Base-by-base conservation (phyloP, 1,284 basidiomycete species). In the Ustilago tritici region DNA sequence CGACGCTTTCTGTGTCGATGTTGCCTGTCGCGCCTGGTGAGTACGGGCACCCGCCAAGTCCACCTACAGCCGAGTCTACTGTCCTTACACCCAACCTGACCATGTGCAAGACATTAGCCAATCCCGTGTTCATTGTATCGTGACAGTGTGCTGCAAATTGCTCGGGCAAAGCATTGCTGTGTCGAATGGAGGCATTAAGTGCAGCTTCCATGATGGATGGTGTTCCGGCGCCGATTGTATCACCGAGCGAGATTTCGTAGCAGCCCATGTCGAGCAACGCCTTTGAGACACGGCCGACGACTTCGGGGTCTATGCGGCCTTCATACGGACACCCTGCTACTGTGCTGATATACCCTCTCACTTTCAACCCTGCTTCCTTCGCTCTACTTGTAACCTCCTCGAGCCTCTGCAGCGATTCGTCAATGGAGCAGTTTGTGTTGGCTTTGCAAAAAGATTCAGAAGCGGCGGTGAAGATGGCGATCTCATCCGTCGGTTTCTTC, bases 21-120 rank as follows among this genome's bases (percentile, higher is more conserved):
- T 85, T 84, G n/a, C 81, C 75, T 23, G 79, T 84, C 7, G 79
- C 79, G n/a, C 95, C 95, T 0, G 95, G 95, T 0, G 94, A 95
- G 87, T 95, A 98, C 1, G 95, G 95, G 82, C 95, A 98, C 14
- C 95, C 95, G 2, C 95, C 95, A 0, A 98, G 90, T 0, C 95
- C 95, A 5, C 92, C 93, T 6, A 97, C 90, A 2, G 93, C 92
- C 4, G 88, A 83, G 74, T 89, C 88, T 28, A 89, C 86, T 2
- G 88, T 87, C 3, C 79, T 65, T 3, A 95, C 88, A 10, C 89
- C 88, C 56, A 81, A 68, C 4, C 83, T 81, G 2, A 88, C 85
- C 17, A 88, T 82, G 38, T 88, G 81, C 7, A 89, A 78, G 10
- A 89, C 87, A 34, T 88, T 89, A 0, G 89, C 85, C 0, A 89